These are phyloP conservation scores for Xylaria sp. DNA, from an alignment of 2,329 filamentous ascomycete species.

Conservation along the genomic window DNA sequence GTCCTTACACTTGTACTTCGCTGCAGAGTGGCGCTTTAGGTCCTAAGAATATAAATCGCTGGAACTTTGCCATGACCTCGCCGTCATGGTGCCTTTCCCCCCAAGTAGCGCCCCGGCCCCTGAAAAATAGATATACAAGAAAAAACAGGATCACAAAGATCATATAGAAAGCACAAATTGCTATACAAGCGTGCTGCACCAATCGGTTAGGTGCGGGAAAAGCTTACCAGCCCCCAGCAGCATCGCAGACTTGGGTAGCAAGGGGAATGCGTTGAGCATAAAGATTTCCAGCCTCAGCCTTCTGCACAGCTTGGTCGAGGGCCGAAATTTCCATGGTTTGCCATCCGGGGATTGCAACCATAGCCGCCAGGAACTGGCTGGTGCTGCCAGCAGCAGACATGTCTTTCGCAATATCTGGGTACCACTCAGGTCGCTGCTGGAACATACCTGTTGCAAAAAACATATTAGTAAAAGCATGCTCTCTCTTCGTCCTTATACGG, in stretches of 20 bases:
- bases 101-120: constrained; percentile 1
- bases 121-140: constrained; percentile 12
- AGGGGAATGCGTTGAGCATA: constrained; percentile 17
- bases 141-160: constrained; percentile 16
- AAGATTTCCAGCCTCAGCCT: constrained; percentile 17
- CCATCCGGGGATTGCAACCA: constrained; percentile 14
- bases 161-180: constrained; percentile 15
- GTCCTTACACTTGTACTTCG: background rate
- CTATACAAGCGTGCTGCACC: constrained; percentile 13
- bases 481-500: constrained; percentile 15
- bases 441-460: constrained; percentile 17
- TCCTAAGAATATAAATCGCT: background rate
- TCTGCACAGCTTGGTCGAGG: constrained; percentile 15
- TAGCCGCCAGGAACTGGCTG: constrained; percentile 12
- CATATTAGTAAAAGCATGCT: constrained; percentile 16
- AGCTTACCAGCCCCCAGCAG: constrained; percentile 15
- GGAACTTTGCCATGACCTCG: background rate
- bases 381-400: constrained; percentile 16
- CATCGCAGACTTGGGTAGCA: constrained; percentile 15
- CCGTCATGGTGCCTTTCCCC: background rate
- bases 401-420: constrained; percentile 16
- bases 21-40: constrained; percentile 5
- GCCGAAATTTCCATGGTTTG: constrained; percentile 17
- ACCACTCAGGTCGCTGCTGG: constrained; percentile 16
- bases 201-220: constrained; percentile 12